Evolutionary conservation across 1,284 basidiomycete genomes (phyloP).

Genomic region (Wallemia hederae): DNA sequence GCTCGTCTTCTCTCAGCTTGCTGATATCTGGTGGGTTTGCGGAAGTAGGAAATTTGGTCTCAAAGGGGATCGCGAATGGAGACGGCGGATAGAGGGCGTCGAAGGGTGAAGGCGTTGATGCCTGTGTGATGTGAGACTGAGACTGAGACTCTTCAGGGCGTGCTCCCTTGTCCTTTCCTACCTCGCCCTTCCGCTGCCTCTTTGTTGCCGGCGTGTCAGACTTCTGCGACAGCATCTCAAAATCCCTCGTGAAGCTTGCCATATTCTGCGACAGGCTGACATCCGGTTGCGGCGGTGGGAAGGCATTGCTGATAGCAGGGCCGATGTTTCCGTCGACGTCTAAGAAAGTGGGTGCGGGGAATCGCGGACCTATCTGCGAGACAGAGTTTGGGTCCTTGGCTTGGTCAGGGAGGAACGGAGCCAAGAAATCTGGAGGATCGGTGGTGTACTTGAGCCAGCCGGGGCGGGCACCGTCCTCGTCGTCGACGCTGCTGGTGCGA

Average conservation of each 20-base stretch:
- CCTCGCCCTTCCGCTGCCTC: background rate
- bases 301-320: background rate
- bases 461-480: background rate
- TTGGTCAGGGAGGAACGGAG: background rate
- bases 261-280: background rate
- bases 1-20: background rate
- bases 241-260: background rate
- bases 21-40: background rate
- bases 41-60: background rate
- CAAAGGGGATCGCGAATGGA: constrained; percentile 1
- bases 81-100: constrained; percentile 1
- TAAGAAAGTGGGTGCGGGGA: constrained; percentile 1
- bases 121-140: too few species aligned
- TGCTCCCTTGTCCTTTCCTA: background rate
- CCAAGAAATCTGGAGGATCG: background rate
- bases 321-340: background rate
- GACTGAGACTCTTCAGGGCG: too few species aligned
- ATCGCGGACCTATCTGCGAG: background rate
- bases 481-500: background rate
- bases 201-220: background rate
- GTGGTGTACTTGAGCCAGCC: background rate
- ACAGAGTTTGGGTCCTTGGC: background rate
- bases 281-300: background rate
- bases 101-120: background rate
- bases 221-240: background rate